These are phyloP conservation scores for Truncatella angustata DNA, from an alignment of 2,329 filamentous ascomycete genomes.

Conservation along the genomic window DNA sequence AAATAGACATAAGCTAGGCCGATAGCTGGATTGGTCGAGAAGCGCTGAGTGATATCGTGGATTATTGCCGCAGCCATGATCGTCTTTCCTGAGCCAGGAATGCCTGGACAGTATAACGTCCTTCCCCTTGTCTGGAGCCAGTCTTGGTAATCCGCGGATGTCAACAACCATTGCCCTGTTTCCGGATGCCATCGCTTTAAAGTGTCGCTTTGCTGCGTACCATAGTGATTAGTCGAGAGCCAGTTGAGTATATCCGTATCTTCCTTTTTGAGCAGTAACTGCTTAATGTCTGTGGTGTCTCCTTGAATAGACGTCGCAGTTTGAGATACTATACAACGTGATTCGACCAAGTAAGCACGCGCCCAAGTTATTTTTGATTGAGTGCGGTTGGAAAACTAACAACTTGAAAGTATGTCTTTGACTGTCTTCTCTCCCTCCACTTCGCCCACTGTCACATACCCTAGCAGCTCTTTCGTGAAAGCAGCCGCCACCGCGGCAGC, in stretches of 20 bases:
- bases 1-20: slow-evolving; percentile 46
- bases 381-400: neutral
- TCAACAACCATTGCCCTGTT: slow-evolving; percentile 44
- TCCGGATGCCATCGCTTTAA: slow-evolving; percentile 33
- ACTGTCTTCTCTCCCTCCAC: neutral
- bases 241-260: slow-evolving; percentile 30
- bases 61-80: slow-evolving; percentile 40
- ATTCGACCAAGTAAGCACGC: neutral
- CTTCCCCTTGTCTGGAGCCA: slow-evolving; percentile 26
- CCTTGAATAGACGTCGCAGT: neutral
- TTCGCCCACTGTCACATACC: neutral
- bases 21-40: slow-evolving; percentile 18
- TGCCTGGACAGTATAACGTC: slow-evolving; percentile 44
- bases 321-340: neutral
- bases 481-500: slow-evolving; percentile 18
- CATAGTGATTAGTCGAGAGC: slow-evolving; percentile 35
- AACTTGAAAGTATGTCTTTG: neutral
- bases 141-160: slow-evolving; percentile 29
- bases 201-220: slow-evolving; percentile 37
- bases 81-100: slow-evolving; percentile 49
- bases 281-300: neutral
- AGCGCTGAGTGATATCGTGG: slow-evolving; percentile 32
- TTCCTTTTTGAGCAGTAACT: neutral
- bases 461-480: slow-evolving; percentile 17
- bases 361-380: neutral